These are phyloP conservation scores for Calonectria crousiana DNA, from an alignment of 2,329 filamentous ascomycete species.

Conservation along the genomic window DNA sequence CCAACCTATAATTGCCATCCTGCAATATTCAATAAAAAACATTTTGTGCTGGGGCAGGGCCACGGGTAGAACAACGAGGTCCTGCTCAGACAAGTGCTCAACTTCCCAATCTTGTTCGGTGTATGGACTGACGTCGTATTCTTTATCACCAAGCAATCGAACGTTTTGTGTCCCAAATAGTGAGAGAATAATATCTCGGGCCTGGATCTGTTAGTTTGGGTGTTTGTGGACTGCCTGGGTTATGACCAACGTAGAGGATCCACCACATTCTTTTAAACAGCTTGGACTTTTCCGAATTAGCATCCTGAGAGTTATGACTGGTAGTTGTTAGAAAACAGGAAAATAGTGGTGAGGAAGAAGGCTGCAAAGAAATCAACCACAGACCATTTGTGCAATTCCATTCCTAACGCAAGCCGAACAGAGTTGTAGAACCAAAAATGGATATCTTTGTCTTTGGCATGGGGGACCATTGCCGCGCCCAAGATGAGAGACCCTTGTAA, in stretches of 20 bases:
- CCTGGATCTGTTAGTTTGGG: neutral
- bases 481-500: constrained; percentile 15
- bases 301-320: neutral
- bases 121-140: constrained; percentile 6
- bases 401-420: constrained; percentile 15
- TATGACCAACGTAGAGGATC: constrained; percentile 13
- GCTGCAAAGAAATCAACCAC: too few relatives aligned
- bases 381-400: constrained; percentile 19
- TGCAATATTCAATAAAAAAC: constrained; percentile 19
- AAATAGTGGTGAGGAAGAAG: too few relatives aligned
- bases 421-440: constrained; percentile 24
- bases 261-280: constrained; percentile 24
- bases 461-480: constrained; percentile 15
- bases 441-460: constrained; percentile 15
- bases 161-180: constrained; percentile 21
- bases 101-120: constrained; percentile 23
- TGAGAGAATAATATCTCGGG: constrained; percentile 19
- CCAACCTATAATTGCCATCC: constrained; percentile 13
- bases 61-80: neutral
- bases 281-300: constrained; percentile 1
- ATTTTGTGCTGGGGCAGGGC: neutral
- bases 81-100: neutral
- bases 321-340: neutral
- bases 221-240: too few relatives aligned
- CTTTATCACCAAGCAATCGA: constrained; percentile 5